phyloP scores from a whole-genome alignment of 2,329 filamentous ascomycete genomes.

The Penicillium sp. region DNA sequence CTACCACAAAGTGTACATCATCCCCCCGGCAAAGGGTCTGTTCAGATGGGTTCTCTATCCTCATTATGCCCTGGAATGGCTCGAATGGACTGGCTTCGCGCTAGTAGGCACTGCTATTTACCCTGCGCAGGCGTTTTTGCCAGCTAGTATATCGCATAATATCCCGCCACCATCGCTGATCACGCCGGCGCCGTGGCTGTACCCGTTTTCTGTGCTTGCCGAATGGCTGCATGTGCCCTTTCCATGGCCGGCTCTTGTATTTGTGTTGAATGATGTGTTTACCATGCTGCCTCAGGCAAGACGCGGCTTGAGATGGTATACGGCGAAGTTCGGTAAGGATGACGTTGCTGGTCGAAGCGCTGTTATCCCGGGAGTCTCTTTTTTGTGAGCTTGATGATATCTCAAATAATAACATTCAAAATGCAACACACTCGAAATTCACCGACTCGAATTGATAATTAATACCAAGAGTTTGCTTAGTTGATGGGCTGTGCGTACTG shows the following conservation, averaged over 20 bases:
- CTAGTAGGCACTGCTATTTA: slow-evolving; percentile 47
- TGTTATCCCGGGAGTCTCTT: slow-evolving; percentile 57
- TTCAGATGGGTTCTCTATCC: slow-evolving; percentile 83
- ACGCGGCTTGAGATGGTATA: slow-evolving; percentile 79
- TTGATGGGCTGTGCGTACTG: slow-evolving; percentile 21
- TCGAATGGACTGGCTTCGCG: slow-evolving; percentile 91
- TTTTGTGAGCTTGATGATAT: slow-evolving; percentile 29
- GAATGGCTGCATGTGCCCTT: slow-evolving; percentile 41
- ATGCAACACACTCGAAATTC: too few species aligned
- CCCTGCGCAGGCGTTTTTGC: slow-evolving; percentile 16
- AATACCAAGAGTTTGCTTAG: slow-evolving; percentile 14
- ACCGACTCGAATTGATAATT: neutral
- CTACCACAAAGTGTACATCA: slow-evolving; percentile 78
- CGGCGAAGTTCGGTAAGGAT: slow-evolving; percentile 79
- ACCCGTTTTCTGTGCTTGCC: slow-evolving; percentile 27
- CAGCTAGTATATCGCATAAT: slow-evolving; percentile 10
- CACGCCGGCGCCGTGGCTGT: slow-evolving; percentile 33
- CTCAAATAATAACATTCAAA: too few species aligned
- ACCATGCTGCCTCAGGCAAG: slow-evolving; percentile 86
- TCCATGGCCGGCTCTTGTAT: slow-evolving; percentile 70
- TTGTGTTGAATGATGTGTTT: slow-evolving; percentile 81
- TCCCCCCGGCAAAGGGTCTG: slow-evolving; percentile 74
- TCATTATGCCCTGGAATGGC: slow-evolving; percentile 95
- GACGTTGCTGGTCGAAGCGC: slow-evolving; percentile 72
- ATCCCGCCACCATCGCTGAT: slow-evolving; percentile 21